These are phyloP conservation scores for Cokeromyces recurvatus DNA, from an alignment of 371 early-diverging fungal genomes.

Conservation along the genomic window DNA sequence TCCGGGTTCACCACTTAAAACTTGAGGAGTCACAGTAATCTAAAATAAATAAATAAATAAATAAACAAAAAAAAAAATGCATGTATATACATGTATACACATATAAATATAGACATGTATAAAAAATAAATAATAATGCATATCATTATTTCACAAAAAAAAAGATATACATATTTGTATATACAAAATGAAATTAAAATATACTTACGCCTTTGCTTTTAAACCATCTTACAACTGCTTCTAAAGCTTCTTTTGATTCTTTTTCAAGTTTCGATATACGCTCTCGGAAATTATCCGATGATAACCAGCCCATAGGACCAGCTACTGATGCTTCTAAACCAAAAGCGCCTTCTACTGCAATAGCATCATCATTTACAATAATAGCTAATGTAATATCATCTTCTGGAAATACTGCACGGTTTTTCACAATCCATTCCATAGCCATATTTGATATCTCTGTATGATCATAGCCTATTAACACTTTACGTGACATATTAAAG, in stretches of 20 bases:
- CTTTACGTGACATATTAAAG: constrained; percentile 12
- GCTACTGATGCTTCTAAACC: constrained; percentile 22
- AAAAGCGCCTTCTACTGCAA: constrained; percentile 27
- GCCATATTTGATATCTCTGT: constrained; percentile 19
- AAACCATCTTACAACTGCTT: constrained; percentile 15
- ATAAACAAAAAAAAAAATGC: no score
- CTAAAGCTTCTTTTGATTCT: constrained; percentile 14
- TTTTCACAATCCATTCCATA: constrained; percentile 24
- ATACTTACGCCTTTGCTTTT: constrained; percentile 22
- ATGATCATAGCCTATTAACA: constrained; percentile 29
- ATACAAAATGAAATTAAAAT: background rate
- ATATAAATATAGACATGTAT: background rate
- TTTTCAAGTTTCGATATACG: constrained; percentile 17
- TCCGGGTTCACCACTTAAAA: constrained; percentile 24
- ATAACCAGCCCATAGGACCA: constrained; percentile 21
- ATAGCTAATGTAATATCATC: constrained; percentile 21
- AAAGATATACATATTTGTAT: no score
- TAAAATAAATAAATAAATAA: no score
- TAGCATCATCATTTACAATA: constrained; percentile 26
- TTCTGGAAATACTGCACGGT: constrained; percentile 13
- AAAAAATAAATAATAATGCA: no score
- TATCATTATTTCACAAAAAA: no score
- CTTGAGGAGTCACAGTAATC: constrained; percentile 12
- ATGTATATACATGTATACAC: background rate
- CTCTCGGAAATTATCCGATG: constrained; percentile 12